These are phyloP conservation scores for Lophium mytilinum DNA, from an alignment of 495 filamentous ascomycete genomes.

Conservation along the genomic window DNA sequence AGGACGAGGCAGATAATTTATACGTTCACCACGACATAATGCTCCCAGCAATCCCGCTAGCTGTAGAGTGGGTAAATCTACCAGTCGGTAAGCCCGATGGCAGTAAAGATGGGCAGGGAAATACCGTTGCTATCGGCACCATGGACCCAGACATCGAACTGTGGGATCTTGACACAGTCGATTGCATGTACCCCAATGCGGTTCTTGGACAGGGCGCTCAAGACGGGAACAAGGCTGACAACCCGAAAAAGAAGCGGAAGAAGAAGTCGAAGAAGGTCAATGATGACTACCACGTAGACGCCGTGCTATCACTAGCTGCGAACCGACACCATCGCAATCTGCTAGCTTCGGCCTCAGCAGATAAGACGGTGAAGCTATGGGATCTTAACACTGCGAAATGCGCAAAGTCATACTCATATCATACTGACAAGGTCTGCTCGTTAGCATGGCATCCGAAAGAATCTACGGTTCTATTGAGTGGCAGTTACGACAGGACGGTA, in stretches of 20 bases:
- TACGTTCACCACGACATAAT: slow-evolving; percentile 99
- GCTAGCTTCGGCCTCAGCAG: slow-evolving; percentile 90
- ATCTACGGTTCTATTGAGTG: slow-evolving; percentile 79
- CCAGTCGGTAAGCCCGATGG: slow-evolving; percentile 60
- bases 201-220: slow-evolving; percentile 83
- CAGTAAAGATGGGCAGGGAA: slow-evolving; percentile 48
- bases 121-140: slow-evolving; percentile 90
- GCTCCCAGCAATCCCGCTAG: slow-evolving; percentile 93
- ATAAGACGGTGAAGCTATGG: slow-evolving; percentile 96
- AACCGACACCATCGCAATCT: slow-evolving; percentile 91
- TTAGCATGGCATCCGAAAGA: slow-evolving; percentile 85
- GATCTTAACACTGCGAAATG: slow-evolving; percentile 85
- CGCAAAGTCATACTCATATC: slow-evolving; percentile 83
- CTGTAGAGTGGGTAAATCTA: slow-evolving; percentile 89
- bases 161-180: slow-evolving; percentile 92
- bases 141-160: slow-evolving; percentile 98
- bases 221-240: slow-evolving; percentile 42
- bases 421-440: slow-evolving; percentile 95
- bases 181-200: slow-evolving; percentile 95
- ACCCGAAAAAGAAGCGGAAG: slow-evolving; percentile 71
- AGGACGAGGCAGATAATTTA: slow-evolving; percentile 86
- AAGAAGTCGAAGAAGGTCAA: slow-evolving; percentile 78
- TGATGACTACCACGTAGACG: slow-evolving; percentile 88
- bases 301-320: slow-evolving; percentile 79
- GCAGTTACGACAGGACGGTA: slow-evolving; percentile 88